Percentiles rank a stretch among this genome's conserved stretches.
phyloP scores from a whole-genome alignment of 129 eudicot genomes.

The Logfia minima region DNA sequence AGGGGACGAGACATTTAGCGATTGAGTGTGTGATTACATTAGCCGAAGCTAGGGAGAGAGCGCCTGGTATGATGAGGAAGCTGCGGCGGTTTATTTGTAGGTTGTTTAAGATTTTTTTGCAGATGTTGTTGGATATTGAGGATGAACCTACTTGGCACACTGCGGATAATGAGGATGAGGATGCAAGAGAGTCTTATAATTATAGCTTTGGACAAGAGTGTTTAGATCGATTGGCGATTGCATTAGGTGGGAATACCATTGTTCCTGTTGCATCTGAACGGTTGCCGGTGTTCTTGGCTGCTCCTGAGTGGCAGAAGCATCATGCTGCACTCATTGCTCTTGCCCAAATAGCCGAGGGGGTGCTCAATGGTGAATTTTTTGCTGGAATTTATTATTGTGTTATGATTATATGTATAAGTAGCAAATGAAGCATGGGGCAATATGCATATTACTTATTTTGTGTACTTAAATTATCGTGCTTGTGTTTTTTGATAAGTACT shows the following conservation, averaged over 20 bases:
- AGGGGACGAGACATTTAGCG: constrained; percentile 81
- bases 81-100: constrained; percentile 76
- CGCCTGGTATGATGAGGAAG: constrained; percentile 96
- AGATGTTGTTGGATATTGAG: constrained; percentile 61
- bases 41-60: constrained; percentile 84
- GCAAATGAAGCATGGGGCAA: neutral
- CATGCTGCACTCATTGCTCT: constrained; percentile 90
- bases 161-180: constrained; percentile 63
- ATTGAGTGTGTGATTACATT: constrained; percentile 82
- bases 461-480: neutral
- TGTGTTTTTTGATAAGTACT: constrained; percentile 1
- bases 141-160: constrained; percentile 76
- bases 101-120: constrained; percentile 63
- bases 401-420: neutral
- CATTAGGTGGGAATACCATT: constrained; percentile 74
- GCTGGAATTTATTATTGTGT: neutral
- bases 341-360: constrained; percentile 89
- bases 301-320: constrained; percentile 89
- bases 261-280: constrained; percentile 84
- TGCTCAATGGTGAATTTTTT: constrained; percentile 62
- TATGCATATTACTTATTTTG: neutral
- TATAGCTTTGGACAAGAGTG: constrained; percentile 88
- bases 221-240: constrained; percentile 71
- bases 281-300: constrained; percentile 71
- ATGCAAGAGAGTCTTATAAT: constrained; percentile 76